Percentiles rank a stretch among this genome's conserved stretches.
phyloP scores from a whole-genome alignment of 2,329 filamentous ascomycete genomes.

The Botrytis aclada region DNA sequence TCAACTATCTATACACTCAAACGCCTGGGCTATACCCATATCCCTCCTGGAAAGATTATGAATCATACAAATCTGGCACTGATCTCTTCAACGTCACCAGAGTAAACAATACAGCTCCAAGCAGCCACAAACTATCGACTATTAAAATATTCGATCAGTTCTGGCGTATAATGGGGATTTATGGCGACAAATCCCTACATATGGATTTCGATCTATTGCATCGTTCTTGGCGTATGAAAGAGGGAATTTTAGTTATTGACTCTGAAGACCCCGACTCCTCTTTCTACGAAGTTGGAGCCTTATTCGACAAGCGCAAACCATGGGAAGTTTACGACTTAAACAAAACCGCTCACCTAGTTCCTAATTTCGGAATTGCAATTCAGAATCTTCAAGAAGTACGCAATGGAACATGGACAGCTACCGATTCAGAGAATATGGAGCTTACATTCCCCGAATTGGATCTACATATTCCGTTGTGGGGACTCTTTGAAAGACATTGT shows the following conservation, averaged over 20 bases:
- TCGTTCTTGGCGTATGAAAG: slow-evolving; percentile 2
- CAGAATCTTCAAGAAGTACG: background rate
- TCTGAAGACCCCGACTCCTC: background rate
- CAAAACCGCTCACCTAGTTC: background rate
- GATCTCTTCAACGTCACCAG: background rate
- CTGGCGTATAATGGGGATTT: background rate
- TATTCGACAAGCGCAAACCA: background rate
- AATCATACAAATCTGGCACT: background rate
- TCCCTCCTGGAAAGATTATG: background rate
- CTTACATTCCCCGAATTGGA: background rate
- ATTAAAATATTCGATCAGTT: background rate
- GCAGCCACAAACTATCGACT: background rate
- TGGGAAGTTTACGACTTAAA: background rate
- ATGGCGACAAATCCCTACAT: background rate
- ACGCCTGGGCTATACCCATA: background rate
- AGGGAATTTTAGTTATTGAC: background rate
- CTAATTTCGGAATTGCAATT: background rate
- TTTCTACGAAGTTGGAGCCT: background rate
- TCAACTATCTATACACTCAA: background rate
- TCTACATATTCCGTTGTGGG: background rate
- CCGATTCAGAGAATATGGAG: background rate
- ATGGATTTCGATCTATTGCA: slow-evolving; percentile 9
- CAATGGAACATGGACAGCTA: slow-evolving; percentile 1
- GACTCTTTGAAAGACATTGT: background rate
- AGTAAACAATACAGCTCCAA: background rate